Evolutionary conservation across 2,329 filamentous ascomycete species (phyloP).

Genomic region (Venturia nashicola): DNA sequence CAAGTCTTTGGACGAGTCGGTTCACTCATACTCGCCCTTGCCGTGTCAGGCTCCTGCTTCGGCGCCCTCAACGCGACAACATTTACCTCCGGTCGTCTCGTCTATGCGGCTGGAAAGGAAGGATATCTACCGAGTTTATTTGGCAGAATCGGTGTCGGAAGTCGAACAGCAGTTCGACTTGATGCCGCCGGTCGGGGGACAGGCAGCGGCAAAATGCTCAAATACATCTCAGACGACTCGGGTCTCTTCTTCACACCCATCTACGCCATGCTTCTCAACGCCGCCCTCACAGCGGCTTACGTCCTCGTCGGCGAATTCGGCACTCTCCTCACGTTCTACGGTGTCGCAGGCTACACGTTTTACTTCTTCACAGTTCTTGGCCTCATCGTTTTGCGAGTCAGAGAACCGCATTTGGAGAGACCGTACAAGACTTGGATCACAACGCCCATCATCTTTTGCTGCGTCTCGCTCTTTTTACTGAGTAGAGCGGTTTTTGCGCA

Average conservation of each 20-base stretch:
- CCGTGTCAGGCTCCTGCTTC: constrained; percentile 86
- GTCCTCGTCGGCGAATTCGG: constrained; percentile 80
- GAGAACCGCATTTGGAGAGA: constrained; percentile 74
- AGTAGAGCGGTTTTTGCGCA: constrained; percentile 82
- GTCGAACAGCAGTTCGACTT: constrained; percentile 24
- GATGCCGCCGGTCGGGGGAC: neutral
- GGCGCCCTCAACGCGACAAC: constrained; percentile 89
- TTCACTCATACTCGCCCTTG: constrained; percentile 70
- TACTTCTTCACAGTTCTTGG: constrained; percentile 94
- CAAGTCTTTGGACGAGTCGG: constrained; percentile 82
- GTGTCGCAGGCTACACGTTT: constrained; percentile 92
- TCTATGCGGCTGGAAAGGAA: constrained; percentile 91
- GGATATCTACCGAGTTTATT: constrained; percentile 81
- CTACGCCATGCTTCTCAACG: constrained; percentile 77
- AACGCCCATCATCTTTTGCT: constrained; percentile 96
- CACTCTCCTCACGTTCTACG: constrained; percentile 91
- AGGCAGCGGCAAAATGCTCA: constrained; percentile 31
- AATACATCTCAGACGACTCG: constrained; percentile 62
- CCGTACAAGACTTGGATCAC: constrained; percentile 96
- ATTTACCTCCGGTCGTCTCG: constrained; percentile 82
- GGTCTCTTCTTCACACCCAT: constrained; percentile 91
- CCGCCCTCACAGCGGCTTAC: constrained; percentile 59
- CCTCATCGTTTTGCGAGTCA: constrained; percentile 77
- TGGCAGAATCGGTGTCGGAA: constrained; percentile 63
- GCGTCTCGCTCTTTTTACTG: constrained; percentile 85